phyloP scores from a whole-genome alignment of 1,284 basidiomycete species.

The Cutaneotrichosporon sp. region DNA sequence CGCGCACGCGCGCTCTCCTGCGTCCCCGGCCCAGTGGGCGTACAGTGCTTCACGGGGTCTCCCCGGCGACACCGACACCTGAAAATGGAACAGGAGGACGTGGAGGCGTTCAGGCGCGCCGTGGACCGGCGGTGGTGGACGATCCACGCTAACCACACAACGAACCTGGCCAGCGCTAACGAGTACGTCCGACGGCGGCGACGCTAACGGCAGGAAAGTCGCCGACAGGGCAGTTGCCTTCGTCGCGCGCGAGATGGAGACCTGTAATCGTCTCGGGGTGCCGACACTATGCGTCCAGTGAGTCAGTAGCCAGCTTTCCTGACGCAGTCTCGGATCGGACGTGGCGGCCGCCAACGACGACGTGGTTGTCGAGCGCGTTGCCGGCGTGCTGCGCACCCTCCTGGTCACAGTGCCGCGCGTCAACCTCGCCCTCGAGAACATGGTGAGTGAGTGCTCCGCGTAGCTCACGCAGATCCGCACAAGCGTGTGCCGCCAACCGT shows the following conservation, averaged over 20 bases:
- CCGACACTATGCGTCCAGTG: constrained; percentile 15
- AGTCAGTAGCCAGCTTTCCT: not conserved
- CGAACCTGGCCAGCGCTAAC: constrained; percentile 6
- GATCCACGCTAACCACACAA: constrained; percentile 15
- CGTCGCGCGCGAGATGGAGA: constrained; percentile 7
- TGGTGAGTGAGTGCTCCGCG: not conserved
- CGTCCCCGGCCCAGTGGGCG: not conserved
- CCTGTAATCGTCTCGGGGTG: constrained; percentile 1
- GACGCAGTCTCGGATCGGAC: constrained; percentile 1
- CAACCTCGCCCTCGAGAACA: constrained; percentile 16
- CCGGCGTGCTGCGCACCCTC: not conserved
- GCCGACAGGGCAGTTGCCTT: not conserved
- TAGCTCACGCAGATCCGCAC: not conserved
- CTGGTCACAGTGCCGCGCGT: constrained; percentile 3
- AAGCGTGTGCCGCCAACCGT: not conserved
- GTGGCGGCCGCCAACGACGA: not conserved
- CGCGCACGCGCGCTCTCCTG: not conserved
- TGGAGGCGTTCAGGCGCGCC: not conserved
- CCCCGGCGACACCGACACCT: not conserved
- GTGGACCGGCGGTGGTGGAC: constrained; percentile 2
- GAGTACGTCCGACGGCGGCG: not conserved
- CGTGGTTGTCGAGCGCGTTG: constrained; percentile 3
- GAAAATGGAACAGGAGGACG: not conserved
- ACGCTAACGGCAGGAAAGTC: not conserved
- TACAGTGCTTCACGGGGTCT: constrained; percentile 8